Conservation (phyloP, 2,329 filamentous ascomycete genomes). For the Calonectria hongkongensis region DNA sequence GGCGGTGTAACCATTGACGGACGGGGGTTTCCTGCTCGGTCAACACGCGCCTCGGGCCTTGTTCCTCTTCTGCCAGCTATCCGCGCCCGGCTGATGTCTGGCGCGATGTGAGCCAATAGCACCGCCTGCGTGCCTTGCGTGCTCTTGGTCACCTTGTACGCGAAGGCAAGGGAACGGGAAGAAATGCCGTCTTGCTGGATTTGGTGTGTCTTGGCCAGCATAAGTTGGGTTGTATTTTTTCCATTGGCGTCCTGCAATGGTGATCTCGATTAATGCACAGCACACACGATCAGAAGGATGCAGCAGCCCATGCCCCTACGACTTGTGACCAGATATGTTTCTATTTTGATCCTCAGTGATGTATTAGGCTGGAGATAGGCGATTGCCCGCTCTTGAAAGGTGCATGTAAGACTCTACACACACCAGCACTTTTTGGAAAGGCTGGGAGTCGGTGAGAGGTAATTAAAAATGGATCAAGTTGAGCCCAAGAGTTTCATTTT, state of each 20-base stretch:
- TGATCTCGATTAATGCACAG: slow-evolving; percentile 9
- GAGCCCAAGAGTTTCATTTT: background rate
- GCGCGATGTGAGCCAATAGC: background rate
- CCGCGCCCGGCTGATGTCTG: background rate
- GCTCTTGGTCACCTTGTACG: background rate
- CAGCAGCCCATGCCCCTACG: background rate
- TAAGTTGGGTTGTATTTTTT: slow-evolving; percentile 2
- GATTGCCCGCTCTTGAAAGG: too few relatives aligned
- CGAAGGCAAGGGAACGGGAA: background rate
- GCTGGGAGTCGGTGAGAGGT: too few relatives aligned
- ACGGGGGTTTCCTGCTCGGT: background rate
- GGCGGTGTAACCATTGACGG: slow-evolving; percentile 1
- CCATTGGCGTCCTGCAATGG: background rate
- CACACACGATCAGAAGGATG: background rate
- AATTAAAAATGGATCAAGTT: background rate
- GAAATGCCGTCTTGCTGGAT: slow-evolving; percentile 10
- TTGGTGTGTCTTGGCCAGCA: slow-evolving; percentile 17
- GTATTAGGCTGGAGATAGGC: too few relatives aligned
- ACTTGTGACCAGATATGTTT: background rate
- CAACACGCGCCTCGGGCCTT: background rate
- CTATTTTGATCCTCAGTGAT: background rate
- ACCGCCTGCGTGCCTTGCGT: slow-evolving; percentile 7
- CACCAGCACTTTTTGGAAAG: too few relatives aligned
- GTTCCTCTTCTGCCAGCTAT: slow-evolving; percentile 9
- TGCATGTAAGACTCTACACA: too few relatives aligned